Evolutionary conservation across 805 yeast species (phyloP).

Genomic region (Candida gorgasii): DNA sequence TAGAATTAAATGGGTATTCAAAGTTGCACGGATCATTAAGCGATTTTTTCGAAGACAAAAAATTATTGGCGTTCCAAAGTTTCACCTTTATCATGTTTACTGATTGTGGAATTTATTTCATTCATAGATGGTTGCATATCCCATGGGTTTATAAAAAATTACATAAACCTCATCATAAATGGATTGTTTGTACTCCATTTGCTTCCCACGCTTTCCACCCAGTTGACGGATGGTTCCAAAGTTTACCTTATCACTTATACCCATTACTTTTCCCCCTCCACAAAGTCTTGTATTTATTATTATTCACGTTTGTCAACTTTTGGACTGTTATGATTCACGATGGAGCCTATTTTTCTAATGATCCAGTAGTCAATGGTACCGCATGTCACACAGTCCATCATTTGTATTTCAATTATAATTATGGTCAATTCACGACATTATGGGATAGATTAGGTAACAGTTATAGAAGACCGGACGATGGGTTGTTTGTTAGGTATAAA

Average conservation of each 20-base stretch:
- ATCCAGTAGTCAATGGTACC: slow-evolving; percentile 93
- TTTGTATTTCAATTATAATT: slow-evolving; percentile 94
- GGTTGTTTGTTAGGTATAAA: slow-evolving; percentile 57
- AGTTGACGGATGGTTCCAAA: slow-evolving; percentile 91
- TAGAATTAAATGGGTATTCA: slow-evolving; percentile 84
- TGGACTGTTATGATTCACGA: slow-evolving; percentile 99
- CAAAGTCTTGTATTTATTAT: slow-evolving; percentile 74
- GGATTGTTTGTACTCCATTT: slow-evolving; percentile 98
- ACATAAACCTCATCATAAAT: slow-evolving; percentile 98
- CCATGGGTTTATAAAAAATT: slow-evolving; percentile 80
- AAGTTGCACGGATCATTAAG: slow-evolving; percentile 66
- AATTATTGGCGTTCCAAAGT: slow-evolving; percentile 62
- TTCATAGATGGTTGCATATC: slow-evolving; percentile 94
- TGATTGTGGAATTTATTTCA: slow-evolving; percentile 86
- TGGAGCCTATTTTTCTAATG: slow-evolving; percentile 91
- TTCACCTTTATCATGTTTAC: slow-evolving; percentile 88
- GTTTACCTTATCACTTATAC: slow-evolving; percentile 88
- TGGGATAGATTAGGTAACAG: slow-evolving; percentile 98
- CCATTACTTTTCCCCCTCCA: slow-evolving; percentile 93
- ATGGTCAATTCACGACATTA: slow-evolving; percentile 96
- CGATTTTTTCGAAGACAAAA: slow-evolving; percentile 68
- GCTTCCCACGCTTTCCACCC: slow-evolving; percentile 99
- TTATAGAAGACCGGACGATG: slow-evolving; percentile 88
- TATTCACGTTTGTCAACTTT: slow-evolving; percentile 90
- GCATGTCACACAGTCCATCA: slow-evolving; percentile 99